A percentile compares a stretch with the other conserved stretches of the same genome.
Evolutionary conservation across 2,329 filamentous ascomycete species (phyloP).

Genomic region (Diplodia intermedia): DNA sequence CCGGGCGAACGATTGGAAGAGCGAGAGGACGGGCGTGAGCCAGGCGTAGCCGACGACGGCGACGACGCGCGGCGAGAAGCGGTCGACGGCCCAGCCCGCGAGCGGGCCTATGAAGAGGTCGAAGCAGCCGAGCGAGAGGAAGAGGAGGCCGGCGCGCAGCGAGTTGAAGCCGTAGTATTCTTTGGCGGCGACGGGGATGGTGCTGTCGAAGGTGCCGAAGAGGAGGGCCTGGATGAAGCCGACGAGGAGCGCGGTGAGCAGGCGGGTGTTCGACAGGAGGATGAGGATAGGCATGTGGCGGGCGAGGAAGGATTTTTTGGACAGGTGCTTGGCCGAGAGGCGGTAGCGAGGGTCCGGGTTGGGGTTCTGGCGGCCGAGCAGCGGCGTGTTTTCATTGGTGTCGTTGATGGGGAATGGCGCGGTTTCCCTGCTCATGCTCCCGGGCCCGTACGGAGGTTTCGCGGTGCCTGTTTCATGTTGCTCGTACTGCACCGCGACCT

Average conservation of each 20-base stretch:
- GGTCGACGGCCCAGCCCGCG: slow-evolving; percentile 57
- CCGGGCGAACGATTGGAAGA: slow-evolving; percentile 6
- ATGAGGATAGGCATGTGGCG: slow-evolving; percentile 58
- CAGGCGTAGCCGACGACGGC: slow-evolving; percentile 54
- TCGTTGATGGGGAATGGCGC: slow-evolving; percentile 30
- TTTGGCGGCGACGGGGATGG: slow-evolving; percentile 54
- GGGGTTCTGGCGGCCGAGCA: slow-evolving; percentile 35
- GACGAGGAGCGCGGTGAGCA: slow-evolving; percentile 47
- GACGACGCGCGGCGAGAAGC: slow-evolving; percentile 53
- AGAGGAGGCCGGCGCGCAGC: slow-evolving; percentile 53
- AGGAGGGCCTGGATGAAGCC: slow-evolving; percentile 53
- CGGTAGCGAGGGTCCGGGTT: slow-evolving; percentile 14
- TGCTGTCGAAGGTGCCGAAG: slow-evolving; percentile 56
- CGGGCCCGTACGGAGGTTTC: slow-evolving; percentile 35
- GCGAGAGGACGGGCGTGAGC: slow-evolving; percentile 46
- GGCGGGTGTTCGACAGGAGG: slow-evolving; percentile 44
- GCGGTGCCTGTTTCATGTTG: slow-evolving; percentile 34
- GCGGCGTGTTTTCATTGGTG: slow-evolving; percentile 40
- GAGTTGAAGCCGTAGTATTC: slow-evolving; percentile 55
- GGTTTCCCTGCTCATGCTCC: slow-evolving; percentile 3
- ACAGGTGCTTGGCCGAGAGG: slow-evolving; percentile 43
- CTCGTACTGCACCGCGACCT: slow-evolving; percentile 58
- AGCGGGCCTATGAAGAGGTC: slow-evolving; percentile 56
- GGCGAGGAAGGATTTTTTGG: slow-evolving; percentile 51
- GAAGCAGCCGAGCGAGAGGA: slow-evolving; percentile 54